Base-by-base conservation (phyloP, 805 yeast genomes). In the Dipodascus albidus region DNA sequence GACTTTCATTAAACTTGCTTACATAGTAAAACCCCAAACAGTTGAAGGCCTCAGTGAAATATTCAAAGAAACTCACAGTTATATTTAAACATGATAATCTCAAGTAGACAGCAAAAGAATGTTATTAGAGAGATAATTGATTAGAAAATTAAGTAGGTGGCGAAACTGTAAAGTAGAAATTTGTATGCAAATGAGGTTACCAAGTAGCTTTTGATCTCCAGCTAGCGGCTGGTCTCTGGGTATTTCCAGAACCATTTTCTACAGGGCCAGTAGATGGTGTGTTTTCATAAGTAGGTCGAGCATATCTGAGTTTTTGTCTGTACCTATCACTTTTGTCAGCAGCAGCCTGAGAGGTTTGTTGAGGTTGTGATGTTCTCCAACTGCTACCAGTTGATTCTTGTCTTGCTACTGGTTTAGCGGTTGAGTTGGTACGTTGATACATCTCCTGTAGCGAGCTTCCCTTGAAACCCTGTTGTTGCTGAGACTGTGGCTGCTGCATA, bases 141-240 rank as follows among this genome's bases (percentile, higher is more conserved):
- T 27, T 6, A 6, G 11, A 6, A 27, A 27, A 11, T 27, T 27
- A 27, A 27, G 33, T 27, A 6, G 11, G 11, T 6, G 33, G 11
- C 6, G 33, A 27, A 27, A 27, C 33, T 6, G 33, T 6, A 27
- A 27, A 27, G 6, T 6, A 27, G 33, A 27, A 6, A 27, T 27
- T 6, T n/a, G n/a, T n/a, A 27, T 27, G 33, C 33, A 27, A 27
- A 27, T 27, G 33, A 27, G 33, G n/a, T 38, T 38, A 38, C 44
- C 44, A 38, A 19, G 4, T 38, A 38, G 44, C 44, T 17, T 38
- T 38, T 38, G 44, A 38, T 38, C 44, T 38, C 44, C 44, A 38
- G n/a, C 44, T 38, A 17, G 44, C 17, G 3, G 17, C n/a, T 6
- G 17, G 44, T 27, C 33, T 27, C 11, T 27, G 33, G 11, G 6